Evolutionary conservation across 192 early-diverging fungal genomes (phyloP).

Genomic region (Dispira parvispora): DNA sequence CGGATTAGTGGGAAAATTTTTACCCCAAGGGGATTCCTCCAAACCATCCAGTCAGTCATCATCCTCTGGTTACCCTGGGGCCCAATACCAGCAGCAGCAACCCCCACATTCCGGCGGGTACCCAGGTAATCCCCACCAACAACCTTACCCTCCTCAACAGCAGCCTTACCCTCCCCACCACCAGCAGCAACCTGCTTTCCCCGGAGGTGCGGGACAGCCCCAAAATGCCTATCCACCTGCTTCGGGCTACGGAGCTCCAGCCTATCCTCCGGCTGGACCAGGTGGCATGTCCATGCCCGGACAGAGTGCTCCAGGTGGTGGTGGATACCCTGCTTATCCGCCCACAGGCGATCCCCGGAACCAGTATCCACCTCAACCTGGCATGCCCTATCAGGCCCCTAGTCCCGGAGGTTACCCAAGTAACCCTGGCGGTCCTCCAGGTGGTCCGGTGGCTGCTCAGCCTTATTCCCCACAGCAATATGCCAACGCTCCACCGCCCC

Average conservation of each 20-base stretch:
- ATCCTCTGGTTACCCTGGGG: not conserved
- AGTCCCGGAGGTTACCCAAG: not conserved
- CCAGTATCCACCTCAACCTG: not conserved
- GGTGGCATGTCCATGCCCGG: too few relatives aligned
- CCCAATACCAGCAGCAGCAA: not conserved
- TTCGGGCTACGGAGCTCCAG: too few relatives aligned
- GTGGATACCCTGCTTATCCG: too few relatives aligned
- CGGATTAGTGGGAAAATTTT: too few relatives aligned
- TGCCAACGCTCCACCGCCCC: slow-evolving; percentile 8
- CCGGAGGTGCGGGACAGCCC: too few relatives aligned
- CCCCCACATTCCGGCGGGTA: not conserved
- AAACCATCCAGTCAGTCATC: too few relatives aligned
- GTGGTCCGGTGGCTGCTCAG: not conserved
- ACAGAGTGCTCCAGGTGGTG: too few relatives aligned
- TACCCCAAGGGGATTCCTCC: too few relatives aligned
- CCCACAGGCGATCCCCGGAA: not conserved
- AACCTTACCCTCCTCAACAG: not conserved
- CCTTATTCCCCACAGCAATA: not conserved
- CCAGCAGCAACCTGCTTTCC: too few relatives aligned
- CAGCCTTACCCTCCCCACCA: not conserved
- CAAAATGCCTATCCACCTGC: too few relatives aligned
- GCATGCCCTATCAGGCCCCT: not conserved
- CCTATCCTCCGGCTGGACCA: too few relatives aligned
- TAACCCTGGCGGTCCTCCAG: too few relatives aligned
- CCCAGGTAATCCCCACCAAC: not conserved